Percentiles rank a stretch among this genome's conserved stretches.
Evolutionary conservation across 164 flowering plant genomes (phyloP).

Genomic region (Cinnamomum chago): DNA sequence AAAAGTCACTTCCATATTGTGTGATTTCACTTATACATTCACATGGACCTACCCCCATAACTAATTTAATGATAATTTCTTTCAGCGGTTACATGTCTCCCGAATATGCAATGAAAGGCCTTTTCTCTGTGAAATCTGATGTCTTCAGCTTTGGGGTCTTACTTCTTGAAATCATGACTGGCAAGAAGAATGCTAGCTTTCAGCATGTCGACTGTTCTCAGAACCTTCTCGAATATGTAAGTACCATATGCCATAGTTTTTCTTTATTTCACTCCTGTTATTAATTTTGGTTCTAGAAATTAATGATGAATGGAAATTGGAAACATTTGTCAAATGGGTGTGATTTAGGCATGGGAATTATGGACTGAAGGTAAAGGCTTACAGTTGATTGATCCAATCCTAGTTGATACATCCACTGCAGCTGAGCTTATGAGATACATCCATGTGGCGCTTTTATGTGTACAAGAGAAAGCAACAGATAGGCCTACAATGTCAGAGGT

Average conservation of each 20-base stretch:
- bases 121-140: conserved; percentile 43
- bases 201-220: neutral
- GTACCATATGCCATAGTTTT: neutral
- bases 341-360: conserved; percentile 6
- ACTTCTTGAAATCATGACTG: conserved; percentile 32
- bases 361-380: conserved; percentile 9
- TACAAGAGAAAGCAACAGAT: conserved; percentile 2
- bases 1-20: neutral
- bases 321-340: neutral
- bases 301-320: no score
- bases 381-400: conserved; percentile 11
- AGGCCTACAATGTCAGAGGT: conserved; percentile 7
- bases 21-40: neutral
- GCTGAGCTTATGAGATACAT: conserved; percentile 7
- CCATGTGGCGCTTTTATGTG: conserved; percentile 12
- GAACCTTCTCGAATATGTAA: conserved; percentile 1
- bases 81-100: conserved; percentile 46
- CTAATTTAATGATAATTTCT: no score
- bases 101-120: conserved; percentile 35
- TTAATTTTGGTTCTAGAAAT: neutral
- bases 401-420: neutral
- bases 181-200: conserved; percentile 21
- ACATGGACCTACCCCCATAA: neutral
- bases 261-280: neutral
- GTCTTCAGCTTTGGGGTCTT: conserved; percentile 47